Percentiles rank a stretch among this genome's conserved stretches.
Evolutionary conservation across 306 rosid species (phyloP).

Genomic region (Betula pendula): DNA sequence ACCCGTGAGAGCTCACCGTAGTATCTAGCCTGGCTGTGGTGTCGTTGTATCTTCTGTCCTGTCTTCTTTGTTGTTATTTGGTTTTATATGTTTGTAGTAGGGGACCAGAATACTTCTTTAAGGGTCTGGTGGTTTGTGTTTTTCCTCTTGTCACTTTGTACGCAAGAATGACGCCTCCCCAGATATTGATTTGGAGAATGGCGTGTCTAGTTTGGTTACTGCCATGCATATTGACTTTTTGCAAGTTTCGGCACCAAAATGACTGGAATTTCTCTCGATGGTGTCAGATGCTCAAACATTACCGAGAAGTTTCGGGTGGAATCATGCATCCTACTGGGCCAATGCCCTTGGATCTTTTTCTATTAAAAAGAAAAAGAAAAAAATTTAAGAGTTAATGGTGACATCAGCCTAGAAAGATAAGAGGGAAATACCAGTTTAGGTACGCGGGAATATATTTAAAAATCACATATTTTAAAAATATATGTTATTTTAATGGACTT

Average conservation of each 20-base stretch:
- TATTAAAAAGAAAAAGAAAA: too few relatives aligned
- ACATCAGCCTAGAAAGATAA: too few relatives aligned
- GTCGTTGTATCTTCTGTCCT: neutral
- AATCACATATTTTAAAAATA: too few relatives aligned
- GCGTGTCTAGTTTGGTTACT: neutral
- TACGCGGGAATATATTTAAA: too few relatives aligned
- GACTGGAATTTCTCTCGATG: neutral
- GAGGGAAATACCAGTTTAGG: too few relatives aligned
- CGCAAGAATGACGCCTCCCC: neutral
- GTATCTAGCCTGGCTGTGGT: neutral
- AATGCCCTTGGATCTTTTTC: too few relatives aligned
- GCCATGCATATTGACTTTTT: neutral
- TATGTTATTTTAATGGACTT: too few relatives aligned
- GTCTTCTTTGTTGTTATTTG: conserved; percentile 1
- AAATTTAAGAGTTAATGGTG: too few relatives aligned
- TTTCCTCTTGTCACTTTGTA: neutral
- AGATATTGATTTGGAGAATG: neutral
- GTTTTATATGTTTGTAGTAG: neutral
- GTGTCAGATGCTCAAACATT: neutral
- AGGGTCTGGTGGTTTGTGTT: neutral
- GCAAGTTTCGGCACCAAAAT: neutral
- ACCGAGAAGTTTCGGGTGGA: too few relatives aligned
- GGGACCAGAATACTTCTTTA: neutral
- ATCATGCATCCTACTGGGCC: too few relatives aligned
- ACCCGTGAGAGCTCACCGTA: conserved; percentile 1